Evolutionary conservation across 306 rosid species (phyloP).

Genomic region (Rosa multiflora): DNA sequence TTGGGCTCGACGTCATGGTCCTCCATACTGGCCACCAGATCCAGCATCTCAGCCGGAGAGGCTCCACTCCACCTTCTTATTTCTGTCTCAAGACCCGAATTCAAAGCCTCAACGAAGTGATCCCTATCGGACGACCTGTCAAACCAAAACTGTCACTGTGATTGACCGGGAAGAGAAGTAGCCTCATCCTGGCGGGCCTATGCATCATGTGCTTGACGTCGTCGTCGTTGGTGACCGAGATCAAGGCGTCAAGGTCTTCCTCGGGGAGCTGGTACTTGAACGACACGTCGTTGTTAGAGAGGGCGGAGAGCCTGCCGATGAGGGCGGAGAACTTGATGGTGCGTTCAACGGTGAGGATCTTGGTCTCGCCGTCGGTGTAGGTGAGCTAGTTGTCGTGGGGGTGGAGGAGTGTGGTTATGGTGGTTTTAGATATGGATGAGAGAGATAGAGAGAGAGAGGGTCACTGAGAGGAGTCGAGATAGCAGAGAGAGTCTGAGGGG

Average conservation of each 20-base stretch:
- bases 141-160: conserved; percentile 36
- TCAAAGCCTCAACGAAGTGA: conserved; percentile 53
- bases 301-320: conserved; percentile 57
- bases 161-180: conserved; percentile 50
- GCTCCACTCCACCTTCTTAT: too few species aligned
- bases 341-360: conserved; percentile 92
- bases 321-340: conserved; percentile 52
- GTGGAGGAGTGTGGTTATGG: conserved; percentile 39
- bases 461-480: too few species aligned
- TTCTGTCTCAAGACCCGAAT: conserved; percentile 34
- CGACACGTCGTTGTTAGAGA: conserved; percentile 56
- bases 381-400: conserved; percentile 82
- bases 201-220: conserved; percentile 87
- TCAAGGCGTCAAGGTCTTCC: conserved; percentile 88
- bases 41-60: too few species aligned
- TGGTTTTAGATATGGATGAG: too few species aligned
- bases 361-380: conserved; percentile 89
- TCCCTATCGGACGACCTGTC: conserved; percentile 50
- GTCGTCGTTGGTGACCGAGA: conserved; percentile 88
- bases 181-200: conserved; percentile 73
- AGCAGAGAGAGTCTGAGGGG: too few species aligned
- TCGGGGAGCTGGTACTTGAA: conserved; percentile 97
- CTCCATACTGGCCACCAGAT: too few species aligned
- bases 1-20: too few species aligned
- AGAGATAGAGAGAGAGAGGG: too few species aligned